Percentiles rank a stretch among this genome's conserved stretches.
Evolutionary conservation across 2,329 filamentous ascomycete species (phyloP).

Genomic region (Xylariaceae sp.): DNA sequence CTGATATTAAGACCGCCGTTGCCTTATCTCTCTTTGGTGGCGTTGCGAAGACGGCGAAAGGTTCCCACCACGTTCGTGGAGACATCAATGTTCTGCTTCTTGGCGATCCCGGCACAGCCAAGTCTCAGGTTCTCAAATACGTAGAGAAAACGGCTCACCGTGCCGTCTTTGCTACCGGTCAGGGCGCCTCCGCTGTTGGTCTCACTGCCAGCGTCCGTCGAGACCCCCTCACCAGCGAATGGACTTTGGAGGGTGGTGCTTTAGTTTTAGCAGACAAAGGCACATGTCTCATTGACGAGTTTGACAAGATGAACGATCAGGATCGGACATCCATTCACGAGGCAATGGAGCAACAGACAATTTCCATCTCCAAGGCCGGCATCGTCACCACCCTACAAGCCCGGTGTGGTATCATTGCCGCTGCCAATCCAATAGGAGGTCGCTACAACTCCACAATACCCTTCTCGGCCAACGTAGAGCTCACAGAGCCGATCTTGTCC

Average conservation of each 20-base stretch:
- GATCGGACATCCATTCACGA: slow-evolving; percentile 98
- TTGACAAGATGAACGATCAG: slow-evolving; percentile 99
- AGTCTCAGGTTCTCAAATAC: slow-evolving; percentile 96
- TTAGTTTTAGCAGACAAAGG: slow-evolving; percentile 92
- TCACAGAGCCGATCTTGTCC: slow-evolving; percentile 94
- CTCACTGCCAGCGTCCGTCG: slow-evolving; percentile 93
- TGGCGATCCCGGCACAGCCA: slow-evolving; percentile 95
- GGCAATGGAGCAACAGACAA: slow-evolving; percentile 99
- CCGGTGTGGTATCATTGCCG: slow-evolving; percentile 91
- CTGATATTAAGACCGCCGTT: slow-evolving; percentile 94
- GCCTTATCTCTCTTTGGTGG: slow-evolving; percentile 92
- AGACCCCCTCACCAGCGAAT: slow-evolving; percentile 92
- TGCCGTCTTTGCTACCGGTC: slow-evolving; percentile 94
- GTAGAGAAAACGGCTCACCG: slow-evolving; percentile 96
- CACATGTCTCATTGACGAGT: slow-evolving; percentile 95
- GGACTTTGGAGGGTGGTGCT: slow-evolving; percentile 94
- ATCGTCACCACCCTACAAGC: slow-evolving; percentile 97
- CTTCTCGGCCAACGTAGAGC: slow-evolving; percentile 92
- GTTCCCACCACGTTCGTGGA: slow-evolving; percentile 84
- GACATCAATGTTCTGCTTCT: slow-evolving; percentile 97
- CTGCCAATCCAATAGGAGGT: slow-evolving; percentile 92
- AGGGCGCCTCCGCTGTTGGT: slow-evolving; percentile 96
- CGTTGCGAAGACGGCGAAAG: slow-evolving; percentile 85
- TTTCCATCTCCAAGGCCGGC: slow-evolving; percentile 97
- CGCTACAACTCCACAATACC: slow-evolving; percentile 96